phyloP scores from a whole-genome alignment of 345 rosid genomes.

The Corchorus capsularis region DNA sequence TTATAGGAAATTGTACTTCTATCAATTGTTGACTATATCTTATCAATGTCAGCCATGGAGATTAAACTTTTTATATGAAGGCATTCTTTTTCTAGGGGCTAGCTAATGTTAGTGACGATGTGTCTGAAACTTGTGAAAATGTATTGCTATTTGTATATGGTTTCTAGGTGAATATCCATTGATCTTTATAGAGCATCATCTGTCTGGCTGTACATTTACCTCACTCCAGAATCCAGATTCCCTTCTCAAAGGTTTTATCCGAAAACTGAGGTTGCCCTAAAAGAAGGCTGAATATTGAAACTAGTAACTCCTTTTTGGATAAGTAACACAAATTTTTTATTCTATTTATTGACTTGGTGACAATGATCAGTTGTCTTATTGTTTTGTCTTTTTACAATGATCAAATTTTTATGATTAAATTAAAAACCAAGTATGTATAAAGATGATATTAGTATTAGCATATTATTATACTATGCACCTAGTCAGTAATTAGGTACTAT shows the following conservation, averaged over 20 bases:
- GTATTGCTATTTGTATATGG: not conserved
- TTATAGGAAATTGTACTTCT: not conserved
- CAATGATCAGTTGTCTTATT: not conserved
- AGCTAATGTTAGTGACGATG: not conserved
- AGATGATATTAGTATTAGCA: not conserved
- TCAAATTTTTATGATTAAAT: not conserved
- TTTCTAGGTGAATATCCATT: not conserved
- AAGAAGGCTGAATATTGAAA: not conserved
- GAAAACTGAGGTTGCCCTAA: not conserved
- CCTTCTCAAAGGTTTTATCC: not conserved
- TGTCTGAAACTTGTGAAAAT: not conserved
- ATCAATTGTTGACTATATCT: not conserved
- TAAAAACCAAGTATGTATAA: not conserved
- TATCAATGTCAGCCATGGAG: not conserved
- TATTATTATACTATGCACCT: not conserved
- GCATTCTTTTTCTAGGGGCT: not conserved
- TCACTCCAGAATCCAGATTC: not conserved
- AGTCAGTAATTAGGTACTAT: not conserved
- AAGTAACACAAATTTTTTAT: not conserved
- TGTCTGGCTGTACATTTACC: not conserved
- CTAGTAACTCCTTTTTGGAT: not conserved
- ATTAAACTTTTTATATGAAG: not conserved
- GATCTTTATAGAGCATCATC: conserved; percentile 5
- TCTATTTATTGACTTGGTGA: not conserved
- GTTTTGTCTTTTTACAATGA: not conserved